A percentile compares a stretch with the other conserved stretches of the same genome.
Conservation (phyloP, 1,284 basidiomycete genomes). For the Heterobasidion parviporum region DNA sequence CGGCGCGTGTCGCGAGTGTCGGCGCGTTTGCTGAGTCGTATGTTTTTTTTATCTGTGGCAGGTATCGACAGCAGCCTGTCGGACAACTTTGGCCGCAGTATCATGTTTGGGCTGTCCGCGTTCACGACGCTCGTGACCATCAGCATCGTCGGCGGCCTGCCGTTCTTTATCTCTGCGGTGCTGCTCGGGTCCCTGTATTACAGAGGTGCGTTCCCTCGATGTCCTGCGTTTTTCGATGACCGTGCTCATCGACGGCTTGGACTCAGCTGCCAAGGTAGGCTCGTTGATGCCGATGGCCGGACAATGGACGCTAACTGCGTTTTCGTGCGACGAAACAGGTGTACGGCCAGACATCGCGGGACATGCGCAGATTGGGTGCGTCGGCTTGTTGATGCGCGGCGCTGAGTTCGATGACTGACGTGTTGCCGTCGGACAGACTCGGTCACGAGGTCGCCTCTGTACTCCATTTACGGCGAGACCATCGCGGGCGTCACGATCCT, state of each 20-base stretch:
- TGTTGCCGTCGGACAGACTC: conserved; percentile 46
- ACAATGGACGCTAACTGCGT: no score
- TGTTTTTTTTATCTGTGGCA: conserved; percentile 17
- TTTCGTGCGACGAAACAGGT: conserved; percentile 32
- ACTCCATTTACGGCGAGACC: conserved; percentile 88
- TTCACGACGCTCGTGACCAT: conserved; percentile 72
- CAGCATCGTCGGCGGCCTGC: conserved; percentile 70
- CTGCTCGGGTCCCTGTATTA: conserved; percentile 63
- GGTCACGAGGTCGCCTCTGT: conserved; percentile 84
- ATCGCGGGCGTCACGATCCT: conserved; percentile 84
- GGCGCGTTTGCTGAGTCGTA: neutral
- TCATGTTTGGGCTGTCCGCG: conserved; percentile 51
- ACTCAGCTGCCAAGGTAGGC: conserved; percentile 8
- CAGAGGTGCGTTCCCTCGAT: conserved; percentile 35
- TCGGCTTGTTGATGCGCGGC: neutral
- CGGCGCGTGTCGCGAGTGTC: neutral
- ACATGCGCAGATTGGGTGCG: conserved; percentile 79
- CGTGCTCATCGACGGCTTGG: neutral
- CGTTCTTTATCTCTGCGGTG: conserved; percentile 58
- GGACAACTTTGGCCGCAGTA: conserved; percentile 78
- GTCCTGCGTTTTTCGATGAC: neutral
- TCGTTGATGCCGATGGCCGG: neutral
- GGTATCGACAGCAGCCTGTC: conserved; percentile 81
- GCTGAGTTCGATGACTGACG: neutral
- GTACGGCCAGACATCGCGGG: conserved; percentile 82